These are phyloP conservation scores for Drechslerella stenobrocha DNA, from an alignment of 2,329 filamentous ascomycete species.

Conservation along the genomic window DNA sequence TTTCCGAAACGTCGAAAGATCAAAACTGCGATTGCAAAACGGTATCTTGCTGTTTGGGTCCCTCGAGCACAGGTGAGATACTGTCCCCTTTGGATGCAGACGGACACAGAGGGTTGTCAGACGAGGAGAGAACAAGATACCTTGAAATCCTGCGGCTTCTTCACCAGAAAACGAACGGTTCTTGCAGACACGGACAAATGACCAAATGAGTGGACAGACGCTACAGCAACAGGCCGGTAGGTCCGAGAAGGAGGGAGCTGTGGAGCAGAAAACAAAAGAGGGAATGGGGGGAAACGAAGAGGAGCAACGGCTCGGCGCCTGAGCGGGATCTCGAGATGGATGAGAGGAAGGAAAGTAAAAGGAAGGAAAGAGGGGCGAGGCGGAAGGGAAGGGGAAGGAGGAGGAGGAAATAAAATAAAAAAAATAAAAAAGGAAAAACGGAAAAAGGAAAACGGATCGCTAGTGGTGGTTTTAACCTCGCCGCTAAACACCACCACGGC, in stretches of 20 bases:
- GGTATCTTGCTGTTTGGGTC: conserved; percentile 5
- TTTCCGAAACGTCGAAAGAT: conserved; percentile 2
- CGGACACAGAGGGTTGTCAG: neutral
- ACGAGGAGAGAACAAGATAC: neutral
- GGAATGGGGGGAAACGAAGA: conserved; percentile 54
- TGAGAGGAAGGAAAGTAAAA: conserved; percentile 44
- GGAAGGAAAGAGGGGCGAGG: conserved; percentile 47
- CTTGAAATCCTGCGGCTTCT: conserved; percentile 7
- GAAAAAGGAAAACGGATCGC: conserved; percentile 35
- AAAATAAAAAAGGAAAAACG: conserved; percentile 31
- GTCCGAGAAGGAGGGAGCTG: conserved; percentile 56
- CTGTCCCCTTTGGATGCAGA: neutral
- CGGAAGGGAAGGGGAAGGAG: conserved; percentile 26
- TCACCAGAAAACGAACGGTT: conserved; percentile 50
- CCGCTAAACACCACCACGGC: too few species aligned
- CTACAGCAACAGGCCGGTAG: conserved; percentile 57
- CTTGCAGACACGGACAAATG: conserved; percentile 56
- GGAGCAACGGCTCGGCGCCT: conserved; percentile 51
- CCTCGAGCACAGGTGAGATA: neutral
- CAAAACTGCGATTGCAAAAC: conserved; percentile 2
- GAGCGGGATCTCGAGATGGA: conserved; percentile 49
- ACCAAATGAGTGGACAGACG: conserved; percentile 55
- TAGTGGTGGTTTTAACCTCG: too few species aligned
- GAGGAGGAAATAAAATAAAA: conserved; percentile 48
- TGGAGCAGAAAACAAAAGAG: conserved; percentile 57